Evolutionary conservation across 2,329 filamentous ascomycete species (phyloP).

Genomic region (Fusarium concolor): DNA sequence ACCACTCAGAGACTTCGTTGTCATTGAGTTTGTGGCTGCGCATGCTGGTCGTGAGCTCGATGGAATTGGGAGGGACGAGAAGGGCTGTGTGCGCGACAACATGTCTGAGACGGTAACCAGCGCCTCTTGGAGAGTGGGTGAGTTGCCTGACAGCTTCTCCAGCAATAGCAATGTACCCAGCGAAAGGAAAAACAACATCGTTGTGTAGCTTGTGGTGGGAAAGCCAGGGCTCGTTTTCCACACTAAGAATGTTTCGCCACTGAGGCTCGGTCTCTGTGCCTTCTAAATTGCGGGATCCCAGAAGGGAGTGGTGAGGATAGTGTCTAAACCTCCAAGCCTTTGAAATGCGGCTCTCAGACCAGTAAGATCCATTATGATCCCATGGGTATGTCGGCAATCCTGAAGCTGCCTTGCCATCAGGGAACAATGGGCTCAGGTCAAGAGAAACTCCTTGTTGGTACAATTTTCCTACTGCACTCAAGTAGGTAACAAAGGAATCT

Average conservation of each 20-base stretch:
- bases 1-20: conserved; percentile 20
- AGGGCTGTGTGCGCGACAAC: conserved; percentile 14
- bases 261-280: conserved; percentile 41
- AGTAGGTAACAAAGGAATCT: background rate
- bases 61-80: background rate
- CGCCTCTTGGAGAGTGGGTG: background rate
- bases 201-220: conserved; percentile 51
- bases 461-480: background rate
- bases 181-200: conserved; percentile 41
- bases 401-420: conserved; percentile 42
- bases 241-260: conserved; percentile 45
- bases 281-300: conserved; percentile 48
- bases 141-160: conserved; percentile 51
- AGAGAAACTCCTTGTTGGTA: conserved; percentile 2
- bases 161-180: conserved; percentile 55
- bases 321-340: conserved; percentile 46
- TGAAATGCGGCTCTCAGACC: conserved; percentile 49
- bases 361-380: conserved; percentile 53
- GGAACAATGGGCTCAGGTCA: background rate
- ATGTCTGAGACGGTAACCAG: conserved; percentile 5
- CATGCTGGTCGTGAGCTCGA: conserved; percentile 20
- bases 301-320: conserved; percentile 53
- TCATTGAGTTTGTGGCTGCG: conserved; percentile 15
- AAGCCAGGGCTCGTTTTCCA: conserved; percentile 52
- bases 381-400: conserved; percentile 54